Base-by-base conservation (phyloP, 441 rosid genomes). In the Adansonia gregorii region DNA sequence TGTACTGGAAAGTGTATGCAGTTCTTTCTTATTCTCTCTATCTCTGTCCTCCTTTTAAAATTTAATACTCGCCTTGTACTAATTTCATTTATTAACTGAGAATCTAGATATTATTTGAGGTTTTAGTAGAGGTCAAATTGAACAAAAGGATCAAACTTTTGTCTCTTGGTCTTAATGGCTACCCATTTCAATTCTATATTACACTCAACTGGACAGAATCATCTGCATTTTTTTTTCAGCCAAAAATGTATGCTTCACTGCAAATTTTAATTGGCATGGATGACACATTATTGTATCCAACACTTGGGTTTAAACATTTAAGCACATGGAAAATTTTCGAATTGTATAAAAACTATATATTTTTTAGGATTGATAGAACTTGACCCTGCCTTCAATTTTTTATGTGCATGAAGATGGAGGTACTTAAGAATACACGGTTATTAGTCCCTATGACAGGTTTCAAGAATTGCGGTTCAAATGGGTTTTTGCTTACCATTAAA, bases 231-330 rank as follows among this genome's bases (percentile, higher is more conserved):
- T 1, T 2, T 17, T 70, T 71, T 39, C 27, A 17, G 43, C 45
- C 58, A 22, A 69, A 69, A 12, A 6, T 22, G 54, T 12, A 2
- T 68, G 41, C 4, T 68, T 48, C 56, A 68, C 15, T 71, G n/a
- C 51, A 72, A 55, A 35, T 72, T 35, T 72, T 55, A 72, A 9
- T 72, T 72, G n/a, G 27, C 49, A 31, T 31, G 24, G 48, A 3
- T 71, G 8, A 52, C 49, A 9, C 17, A 20, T 20, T 19, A 2
- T 66, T 64, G 19, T 43, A 67, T 41, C 27, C 71, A 43, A 61
- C n/a, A 4, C 8, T 11, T 58, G n/a, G 12, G 66, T 27, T 61
- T 24, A 27, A 61, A 61, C 4, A 24, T 31, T 12, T 31, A 63
- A 63, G 54, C 72, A 19, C 72, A 17, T 17, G 14, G 46, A 43